Percentiles rank a stretch among this genome's conserved stretches.
Evolutionary conservation across 2,329 filamentous ascomycete genomes (phyloP).

Genomic region (Stemphylium vesicarium): DNA sequence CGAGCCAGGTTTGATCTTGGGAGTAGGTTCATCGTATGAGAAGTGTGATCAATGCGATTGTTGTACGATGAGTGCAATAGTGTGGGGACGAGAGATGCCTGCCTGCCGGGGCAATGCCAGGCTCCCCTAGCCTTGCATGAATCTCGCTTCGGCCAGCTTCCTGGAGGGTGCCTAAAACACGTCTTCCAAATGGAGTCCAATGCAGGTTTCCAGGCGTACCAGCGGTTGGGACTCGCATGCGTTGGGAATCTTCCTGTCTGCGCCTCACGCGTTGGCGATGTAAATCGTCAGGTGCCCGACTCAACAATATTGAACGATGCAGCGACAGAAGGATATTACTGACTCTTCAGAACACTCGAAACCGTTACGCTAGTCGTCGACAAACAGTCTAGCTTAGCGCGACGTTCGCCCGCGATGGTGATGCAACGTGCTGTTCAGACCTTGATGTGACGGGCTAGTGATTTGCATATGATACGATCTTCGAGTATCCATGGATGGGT

Average conservation of each 20-base stretch:
- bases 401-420: not conserved
- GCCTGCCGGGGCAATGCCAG: slow-evolving; percentile 1
- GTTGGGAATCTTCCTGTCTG: too few species aligned
- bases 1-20: not conserved
- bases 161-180: too few species aligned
- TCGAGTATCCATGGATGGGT: not conserved
- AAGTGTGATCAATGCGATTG: not conserved
- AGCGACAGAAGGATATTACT: not conserved
- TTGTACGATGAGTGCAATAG: not conserved
- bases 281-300: too few species aligned
- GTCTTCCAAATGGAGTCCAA: not conserved
- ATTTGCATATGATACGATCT: not conserved
- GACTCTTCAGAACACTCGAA: not conserved
- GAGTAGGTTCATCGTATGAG: slow-evolving; percentile 1
- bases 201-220: not conserved
- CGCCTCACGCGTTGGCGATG: too few species aligned
- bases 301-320: too few species aligned
- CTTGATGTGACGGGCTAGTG: not conserved
- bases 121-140: slow-evolving; percentile 1
- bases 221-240: not conserved
- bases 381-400: not conserved
- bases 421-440: not conserved
- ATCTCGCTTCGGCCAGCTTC: not conserved
- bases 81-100: not conserved
- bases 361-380: not conserved